Evolutionary conservation across 192 early-diverging fungal genomes (phyloP).

Genomic region (Backusella luteola): DNA sequence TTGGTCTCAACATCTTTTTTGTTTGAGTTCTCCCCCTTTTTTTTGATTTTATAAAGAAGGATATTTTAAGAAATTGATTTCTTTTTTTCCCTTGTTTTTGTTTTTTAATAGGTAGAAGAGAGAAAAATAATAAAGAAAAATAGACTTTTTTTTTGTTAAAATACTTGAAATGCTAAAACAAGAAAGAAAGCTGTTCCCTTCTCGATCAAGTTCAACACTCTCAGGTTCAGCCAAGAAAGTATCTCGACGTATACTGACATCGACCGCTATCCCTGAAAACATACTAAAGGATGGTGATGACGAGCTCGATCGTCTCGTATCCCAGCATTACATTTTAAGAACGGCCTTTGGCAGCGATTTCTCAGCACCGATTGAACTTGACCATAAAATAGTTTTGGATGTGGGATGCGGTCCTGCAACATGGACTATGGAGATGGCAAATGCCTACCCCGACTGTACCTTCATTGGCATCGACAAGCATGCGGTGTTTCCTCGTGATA

Average conservation of each 20-base stretch:
- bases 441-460: conserved; percentile 41
- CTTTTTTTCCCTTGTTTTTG: background rate
- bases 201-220: background rate
- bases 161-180: background rate
- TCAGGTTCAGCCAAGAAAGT: background rate
- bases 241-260: background rate
- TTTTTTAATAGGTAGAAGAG: background rate
- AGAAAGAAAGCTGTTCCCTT: background rate
- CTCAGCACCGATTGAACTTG: background rate
- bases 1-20: too few species aligned
- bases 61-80: too few species aligned
- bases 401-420: conserved; percentile 34
- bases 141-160: background rate
- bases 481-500: conserved; percentile 28
- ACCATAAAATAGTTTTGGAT: conserved; percentile 23
- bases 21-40: background rate
- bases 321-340: conserved; percentile 7
- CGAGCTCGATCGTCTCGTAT: conserved; percentile 4
- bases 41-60: background rate
- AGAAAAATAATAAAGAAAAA: background rate
- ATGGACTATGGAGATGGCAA: conserved; percentile 49
- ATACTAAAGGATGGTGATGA: background rate
- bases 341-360: conserved; percentile 1
- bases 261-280: background rate
- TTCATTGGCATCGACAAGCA: conserved; percentile 52